phyloP scores from a whole-genome alignment of 1,284 basidiomycete genomes.

The Fistulina hepatica region DNA sequence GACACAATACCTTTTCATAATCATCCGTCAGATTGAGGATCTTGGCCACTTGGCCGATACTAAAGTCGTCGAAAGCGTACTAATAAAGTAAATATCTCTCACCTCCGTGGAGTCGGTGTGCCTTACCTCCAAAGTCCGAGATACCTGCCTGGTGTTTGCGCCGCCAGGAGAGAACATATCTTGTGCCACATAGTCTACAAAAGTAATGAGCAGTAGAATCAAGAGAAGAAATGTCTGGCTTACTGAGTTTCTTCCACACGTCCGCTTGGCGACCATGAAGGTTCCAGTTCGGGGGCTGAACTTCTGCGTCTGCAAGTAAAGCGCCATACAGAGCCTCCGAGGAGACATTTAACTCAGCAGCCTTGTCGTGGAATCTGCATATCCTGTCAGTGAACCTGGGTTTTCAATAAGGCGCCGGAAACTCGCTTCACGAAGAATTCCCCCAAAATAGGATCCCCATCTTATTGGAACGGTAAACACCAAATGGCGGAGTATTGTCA shows the following conservation, averaged over 20 bases:
- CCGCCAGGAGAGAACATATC: constrained; percentile 43
- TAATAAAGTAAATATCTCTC: constrained; percentile 19
- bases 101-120: neutral
- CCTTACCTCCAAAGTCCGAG: constrained; percentile 44
- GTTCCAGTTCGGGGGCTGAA: constrained; percentile 50
- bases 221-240: constrained; percentile 4
- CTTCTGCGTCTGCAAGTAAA: constrained; percentile 48
- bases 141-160: constrained; percentile 49
- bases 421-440: constrained; percentile 60
- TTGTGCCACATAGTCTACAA: constrained; percentile 40
- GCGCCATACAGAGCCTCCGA: constrained; percentile 38
- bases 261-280: constrained; percentile 50
- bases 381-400: neutral
- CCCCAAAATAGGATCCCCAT: constrained; percentile 51
- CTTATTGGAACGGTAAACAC: constrained; percentile 22
- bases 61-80: constrained; percentile 54
- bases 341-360: constrained; percentile 35
- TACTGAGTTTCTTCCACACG: constrained; percentile 43
- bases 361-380: constrained; percentile 37
- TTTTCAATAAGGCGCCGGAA: neutral
- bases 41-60: constrained; percentile 51
- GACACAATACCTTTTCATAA: constrained; percentile 31
- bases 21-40: constrained; percentile 37
- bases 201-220: constrained; percentile 1
- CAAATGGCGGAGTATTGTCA: neutral